Conservation (phyloP, 805 yeast species). For the Ogataea henricii region DNA sequence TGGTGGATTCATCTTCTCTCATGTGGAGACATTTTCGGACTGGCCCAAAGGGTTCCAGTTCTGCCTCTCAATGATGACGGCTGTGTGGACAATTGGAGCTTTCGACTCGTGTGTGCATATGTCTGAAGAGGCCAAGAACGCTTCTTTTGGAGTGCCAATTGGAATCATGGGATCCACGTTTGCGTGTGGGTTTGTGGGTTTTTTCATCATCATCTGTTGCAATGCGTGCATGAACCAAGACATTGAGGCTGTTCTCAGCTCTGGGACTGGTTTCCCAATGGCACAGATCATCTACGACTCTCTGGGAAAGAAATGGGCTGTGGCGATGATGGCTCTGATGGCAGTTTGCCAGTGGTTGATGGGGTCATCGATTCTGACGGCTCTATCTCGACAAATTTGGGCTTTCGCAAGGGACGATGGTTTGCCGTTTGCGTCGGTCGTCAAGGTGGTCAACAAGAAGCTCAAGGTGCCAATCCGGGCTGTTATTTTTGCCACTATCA, state of each 20-base stretch:
- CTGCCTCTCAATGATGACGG: conserved; percentile 52
- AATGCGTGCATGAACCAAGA: conserved; percentile 56
- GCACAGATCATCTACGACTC: conserved; percentile 66
- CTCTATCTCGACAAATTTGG: conserved; percentile 71
- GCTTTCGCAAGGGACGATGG: conserved; percentile 80
- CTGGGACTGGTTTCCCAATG: conserved; percentile 59
- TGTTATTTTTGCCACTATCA: conserved; percentile 50
- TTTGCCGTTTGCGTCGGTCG: conserved; percentile 57
- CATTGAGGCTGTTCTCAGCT: conserved; percentile 41
- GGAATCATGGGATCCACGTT: conserved; percentile 62
- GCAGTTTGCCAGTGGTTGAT: conserved; percentile 63
- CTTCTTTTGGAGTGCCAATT: conserved; percentile 61
- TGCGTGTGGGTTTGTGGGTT: conserved; percentile 61
- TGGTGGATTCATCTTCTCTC: conserved; percentile 57
- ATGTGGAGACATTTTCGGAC: conserved; percentile 48
- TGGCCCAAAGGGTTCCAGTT: conserved; percentile 66
- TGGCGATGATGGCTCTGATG: conserved; percentile 60
- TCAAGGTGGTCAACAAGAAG: conserved; percentile 57
- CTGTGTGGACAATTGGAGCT: conserved; percentile 75
- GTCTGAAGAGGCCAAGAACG: conserved; percentile 69
- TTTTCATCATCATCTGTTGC: conserved; percentile 52
- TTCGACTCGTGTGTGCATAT: conserved; percentile 73
- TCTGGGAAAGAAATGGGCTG: conserved; percentile 64
- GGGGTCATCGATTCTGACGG: conserved; percentile 64
- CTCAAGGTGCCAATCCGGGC: conserved; percentile 67